These are phyloP conservation scores for Ligustrum vulgare DNA, from an alignment of 257 asterid genomes.

Conservation along the genomic window DNA sequence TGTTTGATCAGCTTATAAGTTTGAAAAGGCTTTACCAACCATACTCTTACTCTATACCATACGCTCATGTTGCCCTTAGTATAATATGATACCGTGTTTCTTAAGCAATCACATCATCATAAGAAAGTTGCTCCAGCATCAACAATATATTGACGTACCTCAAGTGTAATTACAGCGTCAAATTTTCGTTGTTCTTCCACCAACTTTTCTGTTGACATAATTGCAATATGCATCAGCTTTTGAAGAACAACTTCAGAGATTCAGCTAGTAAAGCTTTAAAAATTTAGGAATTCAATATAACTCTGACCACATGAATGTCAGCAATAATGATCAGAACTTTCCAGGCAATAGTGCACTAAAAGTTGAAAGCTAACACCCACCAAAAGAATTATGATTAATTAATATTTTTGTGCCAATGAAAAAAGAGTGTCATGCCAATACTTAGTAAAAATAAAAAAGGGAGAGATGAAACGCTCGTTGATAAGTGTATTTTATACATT, in stretches of 20 bases:
- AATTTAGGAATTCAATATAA: background rate
- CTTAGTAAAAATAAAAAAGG: background rate
- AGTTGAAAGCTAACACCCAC: background rate
- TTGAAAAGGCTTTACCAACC: too few species aligned
- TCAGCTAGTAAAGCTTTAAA: constrained; percentile 19
- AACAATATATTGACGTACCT: constrained; percentile 47
- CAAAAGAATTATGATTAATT: constrained; percentile 2
- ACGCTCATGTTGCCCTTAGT: constrained; percentile 1
- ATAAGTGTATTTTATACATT: too few species aligned
- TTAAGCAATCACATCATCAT: background rate
- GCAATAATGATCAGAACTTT: background rate
- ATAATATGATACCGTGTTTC: background rate
- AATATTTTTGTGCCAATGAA: background rate
- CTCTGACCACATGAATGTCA: background rate
- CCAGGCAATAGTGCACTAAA: background rate
- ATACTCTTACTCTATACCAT: background rate
- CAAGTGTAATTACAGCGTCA: constrained; percentile 88
- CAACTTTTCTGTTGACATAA: constrained; percentile 65
- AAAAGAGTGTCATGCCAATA: background rate
- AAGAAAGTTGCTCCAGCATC: constrained; percentile 1
- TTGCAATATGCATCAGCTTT: constrained; percentile 35
- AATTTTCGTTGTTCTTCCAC: constrained; percentile 80
- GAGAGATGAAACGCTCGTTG: background rate
- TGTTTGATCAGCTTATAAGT: too few species aligned
- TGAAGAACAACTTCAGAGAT: constrained; percentile 22